Conservation (phyloP, 306 rosid genomes). For the Mimosa pudica region DNA sequence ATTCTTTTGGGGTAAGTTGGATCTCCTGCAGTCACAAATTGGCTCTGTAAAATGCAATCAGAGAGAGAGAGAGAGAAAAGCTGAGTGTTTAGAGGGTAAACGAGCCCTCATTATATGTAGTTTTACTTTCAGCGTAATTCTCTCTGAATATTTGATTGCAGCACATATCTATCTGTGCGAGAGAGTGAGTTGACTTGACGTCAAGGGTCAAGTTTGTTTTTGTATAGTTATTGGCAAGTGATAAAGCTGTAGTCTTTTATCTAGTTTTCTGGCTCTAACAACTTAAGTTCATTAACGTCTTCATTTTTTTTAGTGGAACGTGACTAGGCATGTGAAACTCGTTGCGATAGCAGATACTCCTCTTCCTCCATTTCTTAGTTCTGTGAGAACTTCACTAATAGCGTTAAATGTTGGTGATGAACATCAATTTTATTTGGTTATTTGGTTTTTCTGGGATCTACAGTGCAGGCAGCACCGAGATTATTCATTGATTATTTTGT, state of each 20-base stretch:
- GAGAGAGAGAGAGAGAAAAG: not conserved
- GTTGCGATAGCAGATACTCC: not conserved
- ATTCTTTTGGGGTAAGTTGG: not conserved
- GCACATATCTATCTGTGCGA: not conserved
- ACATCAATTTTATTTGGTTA: too few species aligned
- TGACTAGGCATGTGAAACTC: not conserved
- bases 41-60: not conserved
- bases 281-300: not conserved
- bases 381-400: not conserved
- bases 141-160: not conserved
- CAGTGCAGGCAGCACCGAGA: too few species aligned
- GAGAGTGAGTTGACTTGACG: conserved; percentile 33
- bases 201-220: conserved; percentile 21
- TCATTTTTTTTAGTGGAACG: not conserved
- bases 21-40: not conserved
- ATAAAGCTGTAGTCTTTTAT: conserved; percentile 19
- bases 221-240: conserved; percentile 38
- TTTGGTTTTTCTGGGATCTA: too few species aligned
- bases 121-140: not conserved
- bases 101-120: not conserved
- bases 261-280: conserved; percentile 19
- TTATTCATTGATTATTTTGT: too few species aligned
- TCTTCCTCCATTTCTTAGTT: not conserved
- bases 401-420: too few species aligned
- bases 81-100: not conserved